A percentile compares a stretch with the other conserved stretches of the same genome.
Conservation (phyloP, 306 rosid species). For the Potentilla sterilis region DNA sequence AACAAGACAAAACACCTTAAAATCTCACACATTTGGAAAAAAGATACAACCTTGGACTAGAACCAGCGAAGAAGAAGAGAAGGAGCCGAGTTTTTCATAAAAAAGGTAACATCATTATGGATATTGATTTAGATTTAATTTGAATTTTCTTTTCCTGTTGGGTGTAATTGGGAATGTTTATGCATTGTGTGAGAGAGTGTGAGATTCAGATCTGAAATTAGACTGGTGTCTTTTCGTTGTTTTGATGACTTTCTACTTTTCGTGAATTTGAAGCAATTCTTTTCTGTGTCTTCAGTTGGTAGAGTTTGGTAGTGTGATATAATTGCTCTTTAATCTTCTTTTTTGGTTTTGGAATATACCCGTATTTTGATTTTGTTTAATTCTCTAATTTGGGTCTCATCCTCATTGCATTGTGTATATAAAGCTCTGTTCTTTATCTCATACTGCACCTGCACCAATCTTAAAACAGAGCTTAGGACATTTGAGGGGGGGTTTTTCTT, state of each 20-base stretch:
- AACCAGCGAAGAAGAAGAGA: not conserved
- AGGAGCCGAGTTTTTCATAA: not conserved
- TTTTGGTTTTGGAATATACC: not conserved
- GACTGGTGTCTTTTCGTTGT: constrained; percentile 3
- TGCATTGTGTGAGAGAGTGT: not conserved
- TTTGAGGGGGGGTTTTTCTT: constrained; percentile 3
- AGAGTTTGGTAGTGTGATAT: constrained; percentile 26
- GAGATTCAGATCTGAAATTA: constrained; percentile 35
- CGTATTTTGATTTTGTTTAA: not conserved
- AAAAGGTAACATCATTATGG: constrained; percentile 7
- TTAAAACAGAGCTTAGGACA: not conserved
- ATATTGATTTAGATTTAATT: not conserved
- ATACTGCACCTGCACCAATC: constrained; percentile 10
- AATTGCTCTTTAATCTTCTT: too few relatives aligned
- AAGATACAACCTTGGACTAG: not conserved
- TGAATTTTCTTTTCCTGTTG: not conserved
- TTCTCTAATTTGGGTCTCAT: not conserved
- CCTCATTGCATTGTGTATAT: constrained; percentile 17
- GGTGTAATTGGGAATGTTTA: not conserved
- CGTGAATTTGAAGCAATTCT: constrained; percentile 31
- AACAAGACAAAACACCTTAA: not conserved
- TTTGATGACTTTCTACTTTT: constrained; percentile 29
- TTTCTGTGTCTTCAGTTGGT: constrained; percentile 29
- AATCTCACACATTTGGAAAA: not conserved
- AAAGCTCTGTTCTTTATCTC: constrained; percentile 13